These are phyloP conservation scores for Echeveria elegans DNA, from an alignment of 164 flowering plant genomes.

Conservation along the genomic window DNA sequence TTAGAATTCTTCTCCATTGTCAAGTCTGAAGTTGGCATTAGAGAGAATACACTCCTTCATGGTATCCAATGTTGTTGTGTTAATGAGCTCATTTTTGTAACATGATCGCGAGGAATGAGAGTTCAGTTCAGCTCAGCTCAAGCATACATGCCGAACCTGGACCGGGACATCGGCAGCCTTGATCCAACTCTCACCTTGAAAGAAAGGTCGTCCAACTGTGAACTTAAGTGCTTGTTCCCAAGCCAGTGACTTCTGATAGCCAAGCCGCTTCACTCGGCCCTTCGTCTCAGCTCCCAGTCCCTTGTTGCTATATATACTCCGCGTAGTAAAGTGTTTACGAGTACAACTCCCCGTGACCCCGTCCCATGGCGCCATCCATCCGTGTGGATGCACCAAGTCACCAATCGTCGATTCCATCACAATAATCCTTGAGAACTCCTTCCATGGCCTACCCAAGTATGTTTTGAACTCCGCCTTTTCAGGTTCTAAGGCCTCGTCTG, in stretches of 20 bases:
- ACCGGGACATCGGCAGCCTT: neutral
- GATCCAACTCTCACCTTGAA: neutral
- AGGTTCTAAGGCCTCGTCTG: conserved; percentile 14
- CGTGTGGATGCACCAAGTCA: conserved; percentile 27
- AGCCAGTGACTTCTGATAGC: neutral
- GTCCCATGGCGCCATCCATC: conserved; percentile 20
- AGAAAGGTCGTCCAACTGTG: conserved; percentile 7
- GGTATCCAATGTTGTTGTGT: neutral
- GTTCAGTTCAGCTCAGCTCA: neutral
- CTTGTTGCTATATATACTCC: conserved; percentile 4
- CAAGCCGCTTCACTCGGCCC: conserved; percentile 1
- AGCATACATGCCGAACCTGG: conserved; percentile 1
- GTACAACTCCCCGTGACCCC: neutral
- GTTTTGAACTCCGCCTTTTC: conserved; percentile 13
- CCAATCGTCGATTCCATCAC: conserved; percentile 28
- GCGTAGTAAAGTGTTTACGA: neutral
- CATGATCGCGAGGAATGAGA: neutral
- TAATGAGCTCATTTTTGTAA: neutral
- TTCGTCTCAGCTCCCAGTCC: neutral
- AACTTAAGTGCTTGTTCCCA: conserved; percentile 1
- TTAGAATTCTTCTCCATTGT: too few species aligned
- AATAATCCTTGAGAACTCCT: conserved; percentile 27
- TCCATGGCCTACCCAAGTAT: conserved; percentile 38
- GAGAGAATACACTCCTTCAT: too few species aligned
- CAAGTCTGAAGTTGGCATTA: too few species aligned